Base-by-base conservation (phyloP, 1,139 yeast species). In the Geotrichum histeridarum region DNA sequence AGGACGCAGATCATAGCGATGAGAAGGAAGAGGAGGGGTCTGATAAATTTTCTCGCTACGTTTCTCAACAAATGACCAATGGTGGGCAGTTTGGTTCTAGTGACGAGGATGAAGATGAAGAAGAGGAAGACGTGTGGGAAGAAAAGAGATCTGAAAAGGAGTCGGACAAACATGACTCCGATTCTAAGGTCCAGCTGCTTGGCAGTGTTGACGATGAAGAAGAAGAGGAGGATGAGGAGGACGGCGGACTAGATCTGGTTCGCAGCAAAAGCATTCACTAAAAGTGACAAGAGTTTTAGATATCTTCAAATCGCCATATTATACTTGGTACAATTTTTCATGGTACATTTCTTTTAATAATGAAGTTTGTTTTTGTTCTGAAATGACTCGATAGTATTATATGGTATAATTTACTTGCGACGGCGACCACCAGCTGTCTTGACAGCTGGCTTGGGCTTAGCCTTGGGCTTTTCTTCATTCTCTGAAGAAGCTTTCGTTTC, bases 31-130 rank as follows among this genome's bases (percentile, higher is more conserved):
- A 66, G 38, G 64, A 57, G 48, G 78, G 73, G 50, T 77, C 76
- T 51, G 78, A 74, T 55, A 78, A 77, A 61, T 88, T 88, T 66
- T 82, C 91, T 17, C 81, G 85, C 57, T 89, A 88, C 68, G 86
- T 89, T 85, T 82, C 95, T 3, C 90, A 84, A 67, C 91, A 88
- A 67, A 8, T 37, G 88, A 66, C 59, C 67, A 30, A 67, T 30
- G 60, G 65, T 12, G 63, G 65, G 5, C 64, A 63, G 50, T 61
- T 64, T 48, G 69, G 69, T 6, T 64, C 68, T 6, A 64, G 67
- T 7, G 82, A 80, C 47, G 84, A 75, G 58, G 83, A 77, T 52
- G 81, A 77, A 15, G 84, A 75, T 57, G 84, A 77, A 51, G 81
- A 77, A 18, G 76, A 72, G 47, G 73, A 66, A 27, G 74, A 68